Evolutionary conservation across 306 rosid genomes (phyloP), one percentile per base, ranked within the genome.

Genomic region (Neltuma alba): DNA sequence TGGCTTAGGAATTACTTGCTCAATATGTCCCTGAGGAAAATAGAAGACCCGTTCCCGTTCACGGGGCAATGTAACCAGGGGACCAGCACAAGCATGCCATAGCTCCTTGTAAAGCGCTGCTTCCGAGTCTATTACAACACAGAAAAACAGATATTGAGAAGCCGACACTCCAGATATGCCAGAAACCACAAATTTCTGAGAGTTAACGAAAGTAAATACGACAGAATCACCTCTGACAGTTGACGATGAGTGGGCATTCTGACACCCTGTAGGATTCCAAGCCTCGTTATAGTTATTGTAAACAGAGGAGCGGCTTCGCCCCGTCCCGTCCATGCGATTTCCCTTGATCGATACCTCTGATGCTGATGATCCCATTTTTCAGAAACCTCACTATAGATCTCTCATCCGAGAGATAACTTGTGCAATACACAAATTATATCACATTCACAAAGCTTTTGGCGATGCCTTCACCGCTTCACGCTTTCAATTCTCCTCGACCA

Each of bases 11-110:
- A 74, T 75, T 40, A 95, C 99, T 94, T 95, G 99, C 74, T 92
- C 98, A 72, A 95, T 92, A 85, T 95, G 99, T 48, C 99, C 99
- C 68, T 92, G 99, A n/a, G 98, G 99, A 79, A 95, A 95, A 78
- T 95, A 95, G 85, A 92, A 95, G 76, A 95, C 98, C 27, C 82
- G 91, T 36, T 95, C 94, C 63, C 87, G 69, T 84, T 90, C 88
- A 25, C 91, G 87, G 11, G 99, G 99, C 34, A 95, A 97, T 0
- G 99, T 89, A 30, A 95, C 99, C 1, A 95, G 89, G 23, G 99
- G 99, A 74, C 99, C 98, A 3, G 98, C 99, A 79, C 99, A 95
- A n/a, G 98, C 94, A 77, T 93, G 94, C 99, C 99, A 95, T 0
- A 92, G 92, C 88, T 95, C 99, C 81, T 83, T 79, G 91, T 86